Evolutionary conservation across 768 basidiomycete genomes (phyloP).

Genomic region (Scleroderma citrinum): DNA sequence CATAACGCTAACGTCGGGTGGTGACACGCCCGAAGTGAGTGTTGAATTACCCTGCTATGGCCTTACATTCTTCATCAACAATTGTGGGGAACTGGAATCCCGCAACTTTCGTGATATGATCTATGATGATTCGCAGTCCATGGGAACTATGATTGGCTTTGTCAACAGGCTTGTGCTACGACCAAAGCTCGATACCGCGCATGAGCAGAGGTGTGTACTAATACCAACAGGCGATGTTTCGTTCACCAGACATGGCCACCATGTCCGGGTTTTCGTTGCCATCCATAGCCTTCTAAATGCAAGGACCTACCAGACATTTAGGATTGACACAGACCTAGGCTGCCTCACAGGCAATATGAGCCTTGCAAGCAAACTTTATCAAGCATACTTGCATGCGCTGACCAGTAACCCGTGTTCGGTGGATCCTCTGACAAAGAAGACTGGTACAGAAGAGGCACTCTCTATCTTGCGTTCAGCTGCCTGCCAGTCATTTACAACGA

Average conservation of each 20-base stretch:
- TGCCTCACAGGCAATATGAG: conserved; percentile 22
- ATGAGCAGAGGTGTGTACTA: conserved; percentile 24
- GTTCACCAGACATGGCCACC: conserved; percentile 6
- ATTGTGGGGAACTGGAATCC: conserved; percentile 31
- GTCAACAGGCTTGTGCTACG: conserved; percentile 36
- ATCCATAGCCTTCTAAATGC: neutral
- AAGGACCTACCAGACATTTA: conserved; percentile 24
- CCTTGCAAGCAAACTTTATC: conserved; percentile 29
- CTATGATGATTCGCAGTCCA: conserved; percentile 35
- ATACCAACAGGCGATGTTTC: conserved; percentile 33
- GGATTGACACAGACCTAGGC: conserved; percentile 25
- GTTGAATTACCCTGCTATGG: conserved; percentile 36
- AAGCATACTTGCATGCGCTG: conserved; percentile 40
- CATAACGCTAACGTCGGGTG: conserved; percentile 6
- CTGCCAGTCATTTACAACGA: conserved; percentile 35
- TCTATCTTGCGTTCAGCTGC: conserved; percentile 32
- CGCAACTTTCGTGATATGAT: conserved; percentile 37
- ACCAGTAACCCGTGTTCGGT: conserved; percentile 34
- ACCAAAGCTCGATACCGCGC: conserved; percentile 6
- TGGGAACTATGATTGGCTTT: conserved; percentile 42
- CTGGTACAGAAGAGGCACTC: conserved; percentile 41
- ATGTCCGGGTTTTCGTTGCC: conserved; percentile 14
- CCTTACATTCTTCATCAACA: conserved; percentile 35
- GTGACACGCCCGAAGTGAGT: conserved; percentile 11
- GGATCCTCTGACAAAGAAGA: conserved; percentile 39